A percentile compares a stretch with the other conserved stretches of the same genome.
phyloP scores from a whole-genome alignment of 768 basidiomycete genomes.

The Holtermannia corniformis region DNA sequence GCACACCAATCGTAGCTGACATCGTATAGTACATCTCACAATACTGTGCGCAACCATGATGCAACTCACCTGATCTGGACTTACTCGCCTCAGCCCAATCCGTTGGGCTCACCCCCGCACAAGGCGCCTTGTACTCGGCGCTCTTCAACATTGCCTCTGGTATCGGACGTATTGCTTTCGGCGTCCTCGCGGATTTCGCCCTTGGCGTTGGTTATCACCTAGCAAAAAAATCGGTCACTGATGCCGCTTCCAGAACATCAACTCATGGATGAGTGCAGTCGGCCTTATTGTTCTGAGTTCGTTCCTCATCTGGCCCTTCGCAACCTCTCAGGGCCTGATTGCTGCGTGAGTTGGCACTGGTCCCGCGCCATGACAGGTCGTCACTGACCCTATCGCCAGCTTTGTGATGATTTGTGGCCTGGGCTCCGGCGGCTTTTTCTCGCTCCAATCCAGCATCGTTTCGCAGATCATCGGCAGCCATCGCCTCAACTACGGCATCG shows the following conservation, averaged over 20 bases:
- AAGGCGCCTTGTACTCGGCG: constrained; percentile 12
- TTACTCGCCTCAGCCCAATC: constrained; percentile 2
- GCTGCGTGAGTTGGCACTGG: constrained; percentile 4
- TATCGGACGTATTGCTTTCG: constrained; percentile 10
- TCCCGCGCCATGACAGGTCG: not conserved
- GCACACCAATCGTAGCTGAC: not conserved
- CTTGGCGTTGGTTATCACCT: constrained; percentile 6
- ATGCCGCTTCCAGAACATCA: constrained; percentile 3
- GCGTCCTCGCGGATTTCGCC: constrained; percentile 11
- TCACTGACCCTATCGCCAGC: not conserved
- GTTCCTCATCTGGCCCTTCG: constrained; percentile 13
- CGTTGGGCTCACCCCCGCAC: constrained; percentile 10
- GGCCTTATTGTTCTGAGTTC: constrained; percentile 8
- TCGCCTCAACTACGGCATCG: constrained; percentile 10
- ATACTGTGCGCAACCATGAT: not conserved
- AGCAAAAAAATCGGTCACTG: not conserved
- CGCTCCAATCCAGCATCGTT: constrained; percentile 13
- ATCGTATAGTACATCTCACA: constrained; percentile 1
- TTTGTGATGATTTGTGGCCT: constrained; percentile 6
- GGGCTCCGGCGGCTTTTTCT: constrained; percentile 18
- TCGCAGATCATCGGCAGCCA: constrained; percentile 12
- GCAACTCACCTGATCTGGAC: not conserved
- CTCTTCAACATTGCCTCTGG: constrained; percentile 14
- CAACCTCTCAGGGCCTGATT: constrained; percentile 4
- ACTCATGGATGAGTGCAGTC: constrained; percentile 11